These are phyloP conservation scores for Podospora conica DNA, from an alignment of 495 filamentous ascomycete genomes.

Conservation along the genomic window DNA sequence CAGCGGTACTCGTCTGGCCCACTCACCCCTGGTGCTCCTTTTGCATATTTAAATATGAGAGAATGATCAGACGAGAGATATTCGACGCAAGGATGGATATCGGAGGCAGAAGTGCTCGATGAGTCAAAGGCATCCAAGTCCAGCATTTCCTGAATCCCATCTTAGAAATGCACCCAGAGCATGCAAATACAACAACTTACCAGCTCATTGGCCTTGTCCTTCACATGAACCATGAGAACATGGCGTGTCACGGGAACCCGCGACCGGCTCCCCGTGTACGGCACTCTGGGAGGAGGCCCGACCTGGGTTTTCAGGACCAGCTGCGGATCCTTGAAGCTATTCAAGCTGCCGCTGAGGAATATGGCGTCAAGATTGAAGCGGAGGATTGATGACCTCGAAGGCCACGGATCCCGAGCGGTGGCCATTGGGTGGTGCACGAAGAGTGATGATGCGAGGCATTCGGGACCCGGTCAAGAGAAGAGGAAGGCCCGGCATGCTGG, in stretches of 20 bases:
- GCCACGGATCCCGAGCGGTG: neutral
- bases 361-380: slow-evolving; percentile 22
- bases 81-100: slow-evolving; percentile 6
- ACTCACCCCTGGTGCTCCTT: slow-evolving; percentile 2
- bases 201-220: slow-evolving; percentile 29
- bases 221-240: slow-evolving; percentile 29
- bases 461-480: neutral
- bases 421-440: neutral
- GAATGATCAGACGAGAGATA: slow-evolving; percentile 6
- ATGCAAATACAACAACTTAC: slow-evolving; percentile 11
- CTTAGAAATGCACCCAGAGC: neutral
- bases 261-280: slow-evolving; percentile 14
- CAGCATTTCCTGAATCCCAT: slow-evolving; percentile 14
- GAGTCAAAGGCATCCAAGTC: slow-evolving; percentile 15
- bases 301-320: slow-evolving; percentile 26
- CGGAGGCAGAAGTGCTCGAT: neutral
- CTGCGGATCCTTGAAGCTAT: slow-evolving; percentile 24
- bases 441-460: neutral
- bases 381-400: slow-evolving; percentile 10
- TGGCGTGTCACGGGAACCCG: slow-evolving; percentile 13
- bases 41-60: slow-evolving; percentile 19
- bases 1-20: too few relatives aligned
- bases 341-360: slow-evolving; percentile 16
- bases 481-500: neutral
- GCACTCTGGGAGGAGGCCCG: slow-evolving; percentile 12